Percentiles rank a stretch among this genome's conserved stretches.
phyloP scores from a whole-genome alignment of 352 stramenopile species.

The Globisporangium alternatum region DNA sequence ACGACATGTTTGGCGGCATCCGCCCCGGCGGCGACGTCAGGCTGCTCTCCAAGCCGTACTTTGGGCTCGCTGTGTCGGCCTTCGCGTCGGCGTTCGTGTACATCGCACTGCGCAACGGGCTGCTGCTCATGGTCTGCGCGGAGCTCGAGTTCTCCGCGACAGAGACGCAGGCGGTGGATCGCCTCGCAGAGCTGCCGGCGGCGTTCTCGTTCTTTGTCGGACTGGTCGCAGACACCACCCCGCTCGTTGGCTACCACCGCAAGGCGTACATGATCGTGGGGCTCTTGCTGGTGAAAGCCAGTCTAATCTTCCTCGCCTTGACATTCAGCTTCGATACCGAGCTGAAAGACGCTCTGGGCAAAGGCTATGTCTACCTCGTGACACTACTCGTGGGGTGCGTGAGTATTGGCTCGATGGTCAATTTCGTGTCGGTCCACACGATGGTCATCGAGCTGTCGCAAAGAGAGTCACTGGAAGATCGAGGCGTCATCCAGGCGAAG shows the following conservation, averaged over 20 bases:
- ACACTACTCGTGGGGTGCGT: slow-evolving; percentile 15
- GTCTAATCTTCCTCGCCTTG: slow-evolving; percentile 1
- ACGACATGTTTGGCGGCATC: slow-evolving; percentile 22
- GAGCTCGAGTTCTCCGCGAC: slow-evolving; percentile 11
- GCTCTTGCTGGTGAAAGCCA: slow-evolving; percentile 5
- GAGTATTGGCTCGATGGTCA: slow-evolving; percentile 24
- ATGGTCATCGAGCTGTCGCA: slow-evolving; percentile 20
- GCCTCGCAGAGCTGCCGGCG: slow-evolving; percentile 36
- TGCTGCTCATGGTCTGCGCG: slow-evolving; percentile 17
- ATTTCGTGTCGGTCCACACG: slow-evolving; percentile 20
- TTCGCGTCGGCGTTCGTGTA: slow-evolving; percentile 23
- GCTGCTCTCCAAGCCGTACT: slow-evolving; percentile 17
- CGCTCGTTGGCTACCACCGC: slow-evolving; percentile 57
- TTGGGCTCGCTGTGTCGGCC: slow-evolving; percentile 18
- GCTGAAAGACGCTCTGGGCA: neutral
- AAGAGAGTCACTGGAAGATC: slow-evolving; percentile 15
- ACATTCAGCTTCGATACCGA: slow-evolving; percentile 8
- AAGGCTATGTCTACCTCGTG: slow-evolving; percentile 11
- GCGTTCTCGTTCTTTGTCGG: slow-evolving; percentile 72
- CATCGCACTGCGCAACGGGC: slow-evolving; percentile 15
- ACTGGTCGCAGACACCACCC: slow-evolving; percentile 55
- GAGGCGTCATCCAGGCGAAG: slow-evolving; percentile 18
- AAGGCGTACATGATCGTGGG: slow-evolving; percentile 81
- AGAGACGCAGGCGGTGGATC: slow-evolving; percentile 25
- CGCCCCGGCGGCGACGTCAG: slow-evolving; percentile 15